Conservation (phyloP, 768 basidiomycete genomes). For the Cantharellus anzutake region DNA sequence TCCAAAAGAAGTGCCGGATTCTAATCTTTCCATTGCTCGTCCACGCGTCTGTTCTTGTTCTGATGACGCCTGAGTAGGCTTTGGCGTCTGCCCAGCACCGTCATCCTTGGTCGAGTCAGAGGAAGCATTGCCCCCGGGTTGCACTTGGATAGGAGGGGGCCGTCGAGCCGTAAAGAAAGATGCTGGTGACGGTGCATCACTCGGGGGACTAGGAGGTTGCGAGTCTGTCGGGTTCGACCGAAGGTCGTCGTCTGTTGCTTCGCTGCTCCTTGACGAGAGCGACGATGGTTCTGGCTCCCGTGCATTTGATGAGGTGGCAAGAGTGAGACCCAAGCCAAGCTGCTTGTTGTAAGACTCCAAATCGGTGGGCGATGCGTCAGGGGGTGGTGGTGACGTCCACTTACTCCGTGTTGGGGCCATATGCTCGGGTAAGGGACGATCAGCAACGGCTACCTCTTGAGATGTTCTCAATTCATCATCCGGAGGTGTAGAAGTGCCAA, state of each 20-base stretch:
- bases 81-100: not conserved
- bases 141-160: not conserved
- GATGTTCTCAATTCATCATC: constrained; percentile 14
- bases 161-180: not conserved
- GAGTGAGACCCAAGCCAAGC: constrained; percentile 30
- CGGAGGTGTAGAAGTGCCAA: constrained; percentile 5
- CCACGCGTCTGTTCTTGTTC: not conserved
- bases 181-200: not conserved
- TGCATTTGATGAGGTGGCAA: constrained; percentile 34
- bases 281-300: constrained; percentile 31
- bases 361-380: constrained; percentile 48
- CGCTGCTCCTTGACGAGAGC: constrained; percentile 40
- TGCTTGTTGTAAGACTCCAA: constrained; percentile 48
- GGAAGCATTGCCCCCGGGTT: not conserved
- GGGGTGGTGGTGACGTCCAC: constrained; percentile 75
- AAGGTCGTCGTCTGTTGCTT: constrained; percentile 38
- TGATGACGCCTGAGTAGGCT: not conserved
- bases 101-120: not conserved
- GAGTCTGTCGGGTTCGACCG: constrained; percentile 1
- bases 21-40: not conserved
- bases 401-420: constrained; percentile 67
- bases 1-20: not conserved
- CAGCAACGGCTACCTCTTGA: constrained; percentile 16
- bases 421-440: constrained; percentile 29
- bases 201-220: not conserved